Evolutionary conservation across 78 protist species (phyloP).

Genomic region (Acrasis kona): DNA sequence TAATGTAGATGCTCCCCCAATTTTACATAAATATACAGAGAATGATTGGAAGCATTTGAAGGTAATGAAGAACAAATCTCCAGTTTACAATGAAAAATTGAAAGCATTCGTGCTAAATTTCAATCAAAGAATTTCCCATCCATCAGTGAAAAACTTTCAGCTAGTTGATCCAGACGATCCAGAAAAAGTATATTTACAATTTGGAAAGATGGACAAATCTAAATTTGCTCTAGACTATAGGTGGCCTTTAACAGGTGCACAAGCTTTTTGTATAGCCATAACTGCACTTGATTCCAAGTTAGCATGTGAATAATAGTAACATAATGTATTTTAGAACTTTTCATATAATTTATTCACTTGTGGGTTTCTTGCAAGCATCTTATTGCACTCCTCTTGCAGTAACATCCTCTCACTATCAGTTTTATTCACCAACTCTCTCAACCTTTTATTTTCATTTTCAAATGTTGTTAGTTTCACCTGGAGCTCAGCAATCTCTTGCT

Average conservation of each 20-base stretch:
- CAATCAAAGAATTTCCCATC: constrained; percentile 54
- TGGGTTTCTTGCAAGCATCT: too few species aligned
- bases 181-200: constrained; percentile 37
- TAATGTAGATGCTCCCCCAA: too few species aligned
- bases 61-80: constrained; percentile 24
- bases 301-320: constrained; percentile 34
- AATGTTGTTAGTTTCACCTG: too few species aligned
- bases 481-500: too few species aligned
- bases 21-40: not conserved
- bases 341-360: too few species aligned
- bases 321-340: not conserved
- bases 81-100: constrained; percentile 31
- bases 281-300: constrained; percentile 37
- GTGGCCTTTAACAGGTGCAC: constrained; percentile 34
- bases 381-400: too few species aligned
- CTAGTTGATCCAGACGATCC: constrained; percentile 29
- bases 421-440: too few species aligned
- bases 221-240: constrained; percentile 44
- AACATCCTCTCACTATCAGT: too few species aligned
- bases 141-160: constrained; percentile 79
- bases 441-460: too few species aligned
- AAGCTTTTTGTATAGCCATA: constrained; percentile 50
- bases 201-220: constrained; percentile 25
- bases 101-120: constrained; percentile 67
- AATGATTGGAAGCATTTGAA: not conserved